A percentile compares a stretch with the other conserved stretches of the same genome.
phyloP scores from a whole-genome alignment of 805 yeast species.

The Metschnikowia borealis region DNA sequence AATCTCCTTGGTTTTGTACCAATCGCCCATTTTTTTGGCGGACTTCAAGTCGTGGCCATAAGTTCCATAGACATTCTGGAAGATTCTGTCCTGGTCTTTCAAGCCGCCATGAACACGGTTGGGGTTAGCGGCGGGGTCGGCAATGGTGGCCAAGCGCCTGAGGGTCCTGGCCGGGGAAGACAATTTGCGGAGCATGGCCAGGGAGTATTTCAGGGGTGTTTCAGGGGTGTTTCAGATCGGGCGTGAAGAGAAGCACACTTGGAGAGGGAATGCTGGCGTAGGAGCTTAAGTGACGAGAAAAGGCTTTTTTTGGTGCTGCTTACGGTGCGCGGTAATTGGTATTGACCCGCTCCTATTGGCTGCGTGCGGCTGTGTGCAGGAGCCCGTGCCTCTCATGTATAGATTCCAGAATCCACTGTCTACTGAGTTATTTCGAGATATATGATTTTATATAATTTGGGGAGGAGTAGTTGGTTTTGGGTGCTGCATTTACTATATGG shows the following conservation, averaged over 20 bases:
- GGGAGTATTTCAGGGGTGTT: not conserved
- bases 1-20: slow-evolving; percentile 89
- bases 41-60: slow-evolving; percentile 74
- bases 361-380: not conserved
- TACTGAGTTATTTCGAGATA: not conserved
- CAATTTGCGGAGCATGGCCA: slow-evolving; percentile 35
- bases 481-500: no score
- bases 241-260: not conserved
- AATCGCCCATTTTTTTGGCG: slow-evolving; percentile 79
- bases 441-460: no score
- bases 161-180: slow-evolving; percentile 23
- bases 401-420: not conserved
- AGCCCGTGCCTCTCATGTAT: not conserved
- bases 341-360: slow-evolving; percentile 17
- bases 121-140: slow-evolving; percentile 46
- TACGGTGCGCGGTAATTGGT: slow-evolving; percentile 13
- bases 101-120: slow-evolving; percentile 67
- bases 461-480: no score
- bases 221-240: not conserved
- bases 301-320: slow-evolving; percentile 9
- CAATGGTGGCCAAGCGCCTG: slow-evolving; percentile 43
- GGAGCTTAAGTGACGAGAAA: not conserved
- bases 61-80: slow-evolving; percentile 75
- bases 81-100: slow-evolving; percentile 78
- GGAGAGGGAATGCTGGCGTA: not conserved